phyloP scores from a whole-genome alignment of 2,329 filamentous ascomycete species.

The Sarocladium brachiariae region DNA sequence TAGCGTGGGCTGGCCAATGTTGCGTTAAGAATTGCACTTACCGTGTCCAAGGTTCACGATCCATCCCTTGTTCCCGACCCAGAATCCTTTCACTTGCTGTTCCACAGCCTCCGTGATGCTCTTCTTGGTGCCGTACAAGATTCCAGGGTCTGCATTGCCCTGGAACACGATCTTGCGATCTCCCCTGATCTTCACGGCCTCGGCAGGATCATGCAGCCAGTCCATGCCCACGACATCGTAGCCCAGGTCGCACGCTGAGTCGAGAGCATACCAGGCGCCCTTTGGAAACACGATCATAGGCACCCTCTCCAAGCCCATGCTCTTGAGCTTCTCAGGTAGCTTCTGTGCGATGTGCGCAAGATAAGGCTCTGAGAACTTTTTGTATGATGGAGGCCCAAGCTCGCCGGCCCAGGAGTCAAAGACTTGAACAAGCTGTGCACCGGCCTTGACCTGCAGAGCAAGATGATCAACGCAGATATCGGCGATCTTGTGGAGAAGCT shows the following conservation, averaged over 20 bases:
- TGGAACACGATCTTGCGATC: conserved; percentile 73
- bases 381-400: conserved; percentile 77
- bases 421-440: conserved; percentile 91
- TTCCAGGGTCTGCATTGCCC: conserved; percentile 91
- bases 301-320: conserved; percentile 70
- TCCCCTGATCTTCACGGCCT: conserved; percentile 74
- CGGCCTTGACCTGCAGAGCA: conserved; percentile 84
- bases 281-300: conserved; percentile 99
- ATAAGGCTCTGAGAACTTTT: conserved; percentile 79
- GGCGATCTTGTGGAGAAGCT: conserved; percentile 81
- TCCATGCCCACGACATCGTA: conserved; percentile 94
- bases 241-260: conserved; percentile 77
- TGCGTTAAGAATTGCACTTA: conserved; percentile 33
- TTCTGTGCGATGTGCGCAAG: conserved; percentile 76
- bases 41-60: conserved; percentile 96
- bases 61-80: conserved; percentile 77
- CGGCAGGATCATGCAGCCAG: conserved; percentile 85
- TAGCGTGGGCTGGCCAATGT: neutral
- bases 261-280: conserved; percentile 91
- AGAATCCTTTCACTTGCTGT: conserved; percentile 82
- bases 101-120: conserved; percentile 78
- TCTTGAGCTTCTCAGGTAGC: conserved; percentile 66
- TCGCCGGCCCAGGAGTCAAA: conserved; percentile 99
- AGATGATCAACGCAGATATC: conserved; percentile 94
- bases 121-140: conserved; percentile 77